A percentile compares a stretch with the other conserved stretches of the same genome.
Evolutionary conservation across 768 basidiomycete species (phyloP).

Genomic region (Amanita rubescens): DNA sequence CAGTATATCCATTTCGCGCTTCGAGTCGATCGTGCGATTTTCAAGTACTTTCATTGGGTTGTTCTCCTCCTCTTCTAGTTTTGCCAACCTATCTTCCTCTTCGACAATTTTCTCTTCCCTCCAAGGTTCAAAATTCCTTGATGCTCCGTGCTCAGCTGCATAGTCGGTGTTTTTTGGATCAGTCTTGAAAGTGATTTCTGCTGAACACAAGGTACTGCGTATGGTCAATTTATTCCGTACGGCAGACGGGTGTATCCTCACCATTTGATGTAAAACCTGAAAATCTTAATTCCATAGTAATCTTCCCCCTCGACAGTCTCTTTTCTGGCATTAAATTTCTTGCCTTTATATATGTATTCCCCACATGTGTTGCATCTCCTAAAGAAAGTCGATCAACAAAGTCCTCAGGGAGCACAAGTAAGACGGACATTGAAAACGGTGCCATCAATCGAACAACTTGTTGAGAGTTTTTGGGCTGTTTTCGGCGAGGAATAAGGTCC

Average conservation of each 20-base stretch:
- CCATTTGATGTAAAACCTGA: constrained; percentile 92
- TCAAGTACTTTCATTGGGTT: constrained; percentile 97
- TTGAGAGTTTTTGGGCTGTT: constrained; percentile 88
- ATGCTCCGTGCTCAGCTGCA: constrained; percentile 90
- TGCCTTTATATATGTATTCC: constrained; percentile 98
- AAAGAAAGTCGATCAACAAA: neutral
- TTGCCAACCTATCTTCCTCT: constrained; percentile 79
- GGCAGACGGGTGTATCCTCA: constrained; percentile 24
- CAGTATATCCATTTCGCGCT: constrained; percentile 97
- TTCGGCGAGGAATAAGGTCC: constrained; percentile 87
- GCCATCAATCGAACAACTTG: constrained; percentile 99
- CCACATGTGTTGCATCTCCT: constrained; percentile 95
- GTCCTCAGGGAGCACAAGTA: neutral
- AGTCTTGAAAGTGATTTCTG: constrained; percentile 99
- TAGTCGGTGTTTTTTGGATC: constrained; percentile 98
- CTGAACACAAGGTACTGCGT: constrained; percentile 83
- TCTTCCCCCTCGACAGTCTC: constrained; percentile 97
- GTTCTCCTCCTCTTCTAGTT: constrained; percentile 87
- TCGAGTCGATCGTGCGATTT: constrained; percentile 85
- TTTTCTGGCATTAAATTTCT: constrained; percentile 99
- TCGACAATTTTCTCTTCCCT: constrained; percentile 71
- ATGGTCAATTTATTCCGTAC: constrained; percentile 2
- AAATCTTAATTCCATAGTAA: constrained; percentile 97
- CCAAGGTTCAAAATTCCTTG: constrained; percentile 98
- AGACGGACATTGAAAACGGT: constrained; percentile 88